Conservation (phyloP, 371 early-diverging fungal genomes). For the Mucor indicus region DNA sequence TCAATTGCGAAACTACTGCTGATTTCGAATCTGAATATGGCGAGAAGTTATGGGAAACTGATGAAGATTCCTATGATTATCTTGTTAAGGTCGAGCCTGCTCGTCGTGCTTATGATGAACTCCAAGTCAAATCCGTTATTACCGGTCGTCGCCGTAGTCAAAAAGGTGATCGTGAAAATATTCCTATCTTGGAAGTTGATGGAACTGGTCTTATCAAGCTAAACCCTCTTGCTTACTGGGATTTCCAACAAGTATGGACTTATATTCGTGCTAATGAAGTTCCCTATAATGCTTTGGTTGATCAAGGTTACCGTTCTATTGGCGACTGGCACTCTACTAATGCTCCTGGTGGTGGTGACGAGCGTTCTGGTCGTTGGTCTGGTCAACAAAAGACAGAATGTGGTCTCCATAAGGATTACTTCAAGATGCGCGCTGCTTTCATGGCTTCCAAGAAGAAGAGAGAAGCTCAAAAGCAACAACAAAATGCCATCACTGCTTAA, state of each 20-base stretch:
- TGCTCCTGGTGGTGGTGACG: conserved; percentile 66
- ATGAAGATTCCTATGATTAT: conserved; percentile 84
- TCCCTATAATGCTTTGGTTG: conserved; percentile 85
- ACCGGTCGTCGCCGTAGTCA: conserved; percentile 91
- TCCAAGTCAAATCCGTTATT: conserved; percentile 74
- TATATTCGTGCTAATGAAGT: conserved; percentile 86
- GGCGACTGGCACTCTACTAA: conserved; percentile 93
- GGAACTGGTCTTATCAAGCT: conserved; percentile 81
- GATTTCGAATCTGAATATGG: conserved; percentile 78
- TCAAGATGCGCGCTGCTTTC: conserved; percentile 80
- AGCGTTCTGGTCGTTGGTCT: conserved; percentile 90
- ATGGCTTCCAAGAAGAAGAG: conserved; percentile 49
- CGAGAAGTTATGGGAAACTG: conserved; percentile 74
- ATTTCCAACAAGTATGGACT: conserved; percentile 81
- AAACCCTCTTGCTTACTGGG: conserved; percentile 89
- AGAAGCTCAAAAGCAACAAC: conserved; percentile 29
- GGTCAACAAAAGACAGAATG: conserved; percentile 91
- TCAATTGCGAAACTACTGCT: conserved; percentile 49
- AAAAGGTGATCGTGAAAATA: conserved; percentile 74
- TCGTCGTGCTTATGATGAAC: conserved; percentile 79
- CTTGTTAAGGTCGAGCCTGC: conserved; percentile 93
- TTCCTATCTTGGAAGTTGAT: conserved; percentile 84
- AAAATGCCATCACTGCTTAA: conserved; percentile 16
- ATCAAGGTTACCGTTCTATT: conserved; percentile 89
- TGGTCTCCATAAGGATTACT: conserved; percentile 93